phyloP scores from a whole-genome alignment of 2,329 filamentous ascomycete species.

The Metarhizium rileyi region DNA sequence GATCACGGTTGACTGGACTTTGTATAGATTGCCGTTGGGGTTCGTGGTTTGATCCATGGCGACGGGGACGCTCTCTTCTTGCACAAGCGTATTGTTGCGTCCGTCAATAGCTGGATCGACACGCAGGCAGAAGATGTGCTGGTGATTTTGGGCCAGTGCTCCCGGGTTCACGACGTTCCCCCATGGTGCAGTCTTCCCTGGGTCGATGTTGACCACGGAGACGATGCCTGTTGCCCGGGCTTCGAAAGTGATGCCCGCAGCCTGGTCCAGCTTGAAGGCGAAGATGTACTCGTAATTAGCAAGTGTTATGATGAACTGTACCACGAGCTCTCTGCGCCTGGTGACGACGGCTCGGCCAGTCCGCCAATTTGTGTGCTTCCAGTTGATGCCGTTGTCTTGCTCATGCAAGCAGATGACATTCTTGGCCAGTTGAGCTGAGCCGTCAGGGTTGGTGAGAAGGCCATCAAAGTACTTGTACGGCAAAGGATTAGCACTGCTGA shows the following conservation, averaged over 20 bases:
- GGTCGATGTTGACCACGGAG: constrained; percentile 35
- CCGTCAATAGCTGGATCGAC: constrained; percentile 56
- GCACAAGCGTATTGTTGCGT: constrained; percentile 41
- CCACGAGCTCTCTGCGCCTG: constrained; percentile 44
- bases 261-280: constrained; percentile 40
- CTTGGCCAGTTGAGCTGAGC: constrained; percentile 33
- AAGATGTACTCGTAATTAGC: constrained; percentile 51
- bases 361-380: constrained; percentile 52
- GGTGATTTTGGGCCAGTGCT: constrained; percentile 54
- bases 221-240: constrained; percentile 32
- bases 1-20: constrained; percentile 34
- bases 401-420: constrained; percentile 26
- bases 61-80: constrained; percentile 32
- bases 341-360: constrained; percentile 46
- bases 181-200: constrained; percentile 44
- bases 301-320: constrained; percentile 53
- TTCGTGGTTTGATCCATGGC: constrained; percentile 32
- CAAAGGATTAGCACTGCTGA: background rate
- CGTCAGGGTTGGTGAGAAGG: constrained; percentile 19
- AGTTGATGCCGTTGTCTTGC: constrained; percentile 41
- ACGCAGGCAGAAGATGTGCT: constrained; percentile 54
- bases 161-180: constrained; percentile 52
- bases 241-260: constrained; percentile 28
- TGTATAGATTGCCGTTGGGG: constrained; percentile 37
- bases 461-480: constrained; percentile 39